These are phyloP conservation scores for Eucalyptus camaldulensis DNA, from an alignment of 345 rosid genomes.

Conservation along the genomic window DNA sequence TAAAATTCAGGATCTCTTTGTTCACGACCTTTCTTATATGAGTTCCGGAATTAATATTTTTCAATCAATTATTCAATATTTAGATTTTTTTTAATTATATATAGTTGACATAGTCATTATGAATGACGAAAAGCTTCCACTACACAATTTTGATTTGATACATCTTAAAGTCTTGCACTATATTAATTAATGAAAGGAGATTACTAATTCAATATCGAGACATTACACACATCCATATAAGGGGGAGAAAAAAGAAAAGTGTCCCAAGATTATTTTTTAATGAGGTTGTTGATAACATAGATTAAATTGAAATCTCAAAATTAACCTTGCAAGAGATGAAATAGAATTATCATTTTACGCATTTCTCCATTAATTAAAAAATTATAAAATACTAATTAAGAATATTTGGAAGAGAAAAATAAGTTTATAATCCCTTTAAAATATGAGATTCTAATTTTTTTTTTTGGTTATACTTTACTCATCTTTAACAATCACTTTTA, in stretches of 20 bases:
- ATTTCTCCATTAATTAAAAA: not conserved
- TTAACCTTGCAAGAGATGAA: not conserved
- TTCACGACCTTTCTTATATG: not conserved
- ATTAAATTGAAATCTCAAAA: not conserved
- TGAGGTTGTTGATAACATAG: not conserved
- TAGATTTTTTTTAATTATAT: not conserved
- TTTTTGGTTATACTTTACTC: rapidly evolving
- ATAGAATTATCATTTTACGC: not conserved
- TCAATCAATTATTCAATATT: not conserved
- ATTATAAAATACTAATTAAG: not conserved
- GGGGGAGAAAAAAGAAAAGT: not conserved
- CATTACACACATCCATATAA: not conserved
- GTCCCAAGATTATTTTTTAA: rapidly evolving
- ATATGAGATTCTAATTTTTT: rapidly evolving
- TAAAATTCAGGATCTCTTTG: not conserved
- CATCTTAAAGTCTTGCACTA: not conserved
- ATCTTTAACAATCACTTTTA: rapidly evolving
- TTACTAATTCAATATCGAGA: not conserved
- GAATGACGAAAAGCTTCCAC: not conserved
- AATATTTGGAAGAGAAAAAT: not conserved
- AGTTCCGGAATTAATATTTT: not conserved
- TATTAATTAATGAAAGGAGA: not conserved
- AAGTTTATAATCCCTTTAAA: not conserved
- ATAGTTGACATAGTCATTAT: not conserved
- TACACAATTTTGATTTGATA: not conserved